phyloP scores from a whole-genome alignment of 2,329 filamentous ascomycete species.

The Epichloe gansuensis region DNA sequence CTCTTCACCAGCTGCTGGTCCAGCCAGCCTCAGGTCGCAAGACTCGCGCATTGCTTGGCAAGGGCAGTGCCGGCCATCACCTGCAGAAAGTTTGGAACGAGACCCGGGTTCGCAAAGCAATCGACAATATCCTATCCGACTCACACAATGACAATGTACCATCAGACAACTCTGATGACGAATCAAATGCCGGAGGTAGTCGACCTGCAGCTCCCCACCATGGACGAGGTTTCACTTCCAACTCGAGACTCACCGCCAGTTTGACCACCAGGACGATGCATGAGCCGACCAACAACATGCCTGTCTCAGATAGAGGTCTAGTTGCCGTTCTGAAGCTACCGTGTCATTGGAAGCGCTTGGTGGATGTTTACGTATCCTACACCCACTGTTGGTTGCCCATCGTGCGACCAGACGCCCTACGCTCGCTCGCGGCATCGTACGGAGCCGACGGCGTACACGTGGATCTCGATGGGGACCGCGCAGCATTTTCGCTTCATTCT shows the following conservation, averaged over 20 bases:
- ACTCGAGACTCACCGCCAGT: not conserved
- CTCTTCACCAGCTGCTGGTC: conserved; percentile 42
- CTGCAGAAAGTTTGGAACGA: conserved; percentile 52
- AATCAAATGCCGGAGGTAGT: conserved; percentile 18
- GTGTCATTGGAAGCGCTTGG: conserved; percentile 43
- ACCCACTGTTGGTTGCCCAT: conserved; percentile 70
- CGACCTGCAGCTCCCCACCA: not conserved
- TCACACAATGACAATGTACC: conserved; percentile 17
- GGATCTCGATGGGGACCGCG: conserved; percentile 15
- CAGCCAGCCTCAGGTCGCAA: conserved; percentile 30
- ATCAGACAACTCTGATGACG: conserved; percentile 23
- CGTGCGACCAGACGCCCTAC: conserved; percentile 51
- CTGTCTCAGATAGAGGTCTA: not conserved
- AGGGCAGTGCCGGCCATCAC: conserved; percentile 40
- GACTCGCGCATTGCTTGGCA: conserved; percentile 33
- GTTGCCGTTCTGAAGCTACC: conserved; percentile 26
- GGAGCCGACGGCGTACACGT: conserved; percentile 20
- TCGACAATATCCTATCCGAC: conserved; percentile 49
- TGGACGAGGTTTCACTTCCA: not conserved
- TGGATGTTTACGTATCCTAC: conserved; percentile 65
- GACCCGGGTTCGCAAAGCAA: conserved; percentile 48
- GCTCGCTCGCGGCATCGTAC: conserved; percentile 35
- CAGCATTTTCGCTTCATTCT: conserved; percentile 31
- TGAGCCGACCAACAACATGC: not conserved
- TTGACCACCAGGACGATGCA: not conserved